Percentiles rank a stretch among this genome's conserved stretches.
Conservation (phyloP, 2,329 filamentous ascomycete genomes). For the Rhinocladiella similis region DNA sequence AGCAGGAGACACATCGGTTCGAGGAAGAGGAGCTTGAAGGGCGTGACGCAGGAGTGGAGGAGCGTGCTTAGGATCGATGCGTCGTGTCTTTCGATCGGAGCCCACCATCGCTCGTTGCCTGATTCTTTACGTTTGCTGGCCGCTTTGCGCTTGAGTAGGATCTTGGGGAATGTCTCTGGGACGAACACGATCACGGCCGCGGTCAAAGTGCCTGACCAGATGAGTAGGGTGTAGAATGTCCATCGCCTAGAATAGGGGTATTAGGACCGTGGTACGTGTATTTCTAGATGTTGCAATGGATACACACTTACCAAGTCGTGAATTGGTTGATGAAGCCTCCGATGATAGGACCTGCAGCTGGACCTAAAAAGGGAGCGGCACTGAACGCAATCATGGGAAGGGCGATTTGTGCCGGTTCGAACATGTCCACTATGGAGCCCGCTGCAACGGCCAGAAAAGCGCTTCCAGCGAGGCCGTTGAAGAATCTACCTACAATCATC, state of each 20-base stretch:
- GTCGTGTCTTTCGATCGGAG: slow-evolving; percentile 72
- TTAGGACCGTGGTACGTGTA: background rate
- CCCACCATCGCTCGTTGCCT: slow-evolving; percentile 67
- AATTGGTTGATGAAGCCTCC: slow-evolving; percentile 66
- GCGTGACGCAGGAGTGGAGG: slow-evolving; percentile 56
- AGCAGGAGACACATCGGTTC: slow-evolving; percentile 86
- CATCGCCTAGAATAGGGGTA: slow-evolving; percentile 56
- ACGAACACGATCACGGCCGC: slow-evolving; percentile 68
- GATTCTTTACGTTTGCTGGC: slow-evolving; percentile 73
- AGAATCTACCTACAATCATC: slow-evolving; percentile 75
- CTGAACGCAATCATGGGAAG: slow-evolving; percentile 76
- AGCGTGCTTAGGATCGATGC: slow-evolving; percentile 67
- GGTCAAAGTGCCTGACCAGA: slow-evolving; percentile 72
- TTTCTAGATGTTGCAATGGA: slow-evolving; percentile 5
- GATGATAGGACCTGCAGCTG: slow-evolving; percentile 22
- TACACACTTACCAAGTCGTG: slow-evolving; percentile 44
- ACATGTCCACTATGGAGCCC: slow-evolving; percentile 71
- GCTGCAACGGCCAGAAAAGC: slow-evolving; percentile 72
- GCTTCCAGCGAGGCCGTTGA: slow-evolving; percentile 53
- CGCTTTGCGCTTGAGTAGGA: slow-evolving; percentile 72
- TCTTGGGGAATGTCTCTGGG: slow-evolving; percentile 80
- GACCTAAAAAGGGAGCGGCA: slow-evolving; percentile 64
- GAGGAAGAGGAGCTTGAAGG: slow-evolving; percentile 74
- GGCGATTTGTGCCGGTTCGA: slow-evolving; percentile 63
- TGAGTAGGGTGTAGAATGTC: slow-evolving; percentile 82